Evolutionary conservation across 306 rosid genomes (phyloP).

Genomic region (Oxytropis ochrocephala): DNA sequence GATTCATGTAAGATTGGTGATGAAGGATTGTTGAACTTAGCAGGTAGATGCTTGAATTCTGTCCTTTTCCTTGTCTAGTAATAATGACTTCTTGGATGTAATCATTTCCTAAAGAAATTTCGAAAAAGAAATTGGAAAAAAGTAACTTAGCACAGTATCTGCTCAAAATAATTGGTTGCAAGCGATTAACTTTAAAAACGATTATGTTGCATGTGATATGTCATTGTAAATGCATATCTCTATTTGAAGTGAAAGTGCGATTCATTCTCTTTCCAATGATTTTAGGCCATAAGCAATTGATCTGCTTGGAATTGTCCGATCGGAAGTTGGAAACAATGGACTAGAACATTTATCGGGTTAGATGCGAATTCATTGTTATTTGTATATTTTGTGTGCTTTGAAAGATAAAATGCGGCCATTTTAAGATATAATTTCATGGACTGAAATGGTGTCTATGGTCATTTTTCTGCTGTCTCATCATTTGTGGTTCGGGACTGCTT

Average conservation of each 20-base stretch:
- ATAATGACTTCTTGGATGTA: not conserved
- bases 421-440: not conserved
- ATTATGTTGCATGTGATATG: slow-evolving; percentile 15
- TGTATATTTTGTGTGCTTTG: not conserved
- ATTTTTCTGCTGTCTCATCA: not conserved
- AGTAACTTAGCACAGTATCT: not conserved
- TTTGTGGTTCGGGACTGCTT: not conserved
- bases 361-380: not conserved
- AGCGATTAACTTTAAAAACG: slow-evolving; percentile 1
- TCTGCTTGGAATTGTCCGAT: slow-evolving; percentile 89
- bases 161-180: not conserved
- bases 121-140: not conserved
- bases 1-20: slow-evolving; percentile 84
- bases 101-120: not conserved
- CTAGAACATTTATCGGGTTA: slow-evolving; percentile 83
- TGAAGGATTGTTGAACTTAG: slow-evolving; percentile 69
- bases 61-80: not conserved
- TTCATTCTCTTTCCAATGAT: slow-evolving; percentile 21
- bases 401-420: not conserved
- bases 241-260: not conserved
- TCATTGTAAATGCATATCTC: slow-evolving; percentile 13
- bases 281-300: slow-evolving; percentile 62
- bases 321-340: slow-evolving; percentile 80
- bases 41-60: slow-evolving; percentile 43
- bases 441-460: not conserved